A percentile compares a stretch with the other conserved stretches of the same genome.
phyloP scores from a whole-genome alignment of 371 early-diverging fungal species.

The Apophysomyces trapeziformis region DNA sequence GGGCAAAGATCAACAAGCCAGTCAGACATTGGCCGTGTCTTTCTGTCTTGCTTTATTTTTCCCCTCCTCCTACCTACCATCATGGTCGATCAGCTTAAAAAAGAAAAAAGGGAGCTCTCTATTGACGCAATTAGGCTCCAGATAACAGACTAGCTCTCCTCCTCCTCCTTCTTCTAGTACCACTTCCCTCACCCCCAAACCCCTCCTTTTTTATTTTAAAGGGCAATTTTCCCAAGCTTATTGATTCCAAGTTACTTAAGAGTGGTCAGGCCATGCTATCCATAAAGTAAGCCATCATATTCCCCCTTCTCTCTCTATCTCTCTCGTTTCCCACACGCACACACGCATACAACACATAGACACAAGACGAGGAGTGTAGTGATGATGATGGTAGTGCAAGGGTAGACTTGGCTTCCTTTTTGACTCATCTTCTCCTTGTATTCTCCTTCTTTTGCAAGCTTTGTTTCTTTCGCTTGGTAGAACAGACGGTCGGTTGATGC shows the following conservation, averaged over 20 bases:
- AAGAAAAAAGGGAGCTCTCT: conserved; percentile 5
- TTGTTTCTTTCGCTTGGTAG: too few relatives aligned
- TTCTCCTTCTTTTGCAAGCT: too few relatives aligned
- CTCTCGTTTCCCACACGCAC: too few relatives aligned
- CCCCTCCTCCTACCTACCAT: conserved; percentile 1
- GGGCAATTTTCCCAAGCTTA: too few relatives aligned
- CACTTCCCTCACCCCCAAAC: too few relatives aligned
- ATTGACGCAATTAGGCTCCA: background rate
- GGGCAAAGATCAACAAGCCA: conserved; percentile 3
- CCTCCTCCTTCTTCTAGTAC: background rate
- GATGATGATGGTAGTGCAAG: background rate
- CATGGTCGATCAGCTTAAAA: background rate
- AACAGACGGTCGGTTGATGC: too few relatives aligned
- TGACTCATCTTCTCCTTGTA: background rate
- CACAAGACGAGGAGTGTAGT: too few relatives aligned
- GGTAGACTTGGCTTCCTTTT: conserved; percentile 1
- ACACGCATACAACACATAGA: too few relatives aligned
- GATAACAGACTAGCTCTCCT: too few relatives aligned
- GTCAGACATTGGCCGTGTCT: background rate
- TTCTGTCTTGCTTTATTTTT: background rate
- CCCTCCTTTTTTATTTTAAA: too few relatives aligned
- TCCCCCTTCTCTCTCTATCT: background rate
- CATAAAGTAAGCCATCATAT: background rate
- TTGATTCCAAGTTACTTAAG: too few relatives aligned
- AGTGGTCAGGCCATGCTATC: conserved; percentile 2